Evolutionary conservation across 2,329 filamentous ascomycete genomes (phyloP).

Genomic region (Pseudogymnoascus sp.): DNA sequence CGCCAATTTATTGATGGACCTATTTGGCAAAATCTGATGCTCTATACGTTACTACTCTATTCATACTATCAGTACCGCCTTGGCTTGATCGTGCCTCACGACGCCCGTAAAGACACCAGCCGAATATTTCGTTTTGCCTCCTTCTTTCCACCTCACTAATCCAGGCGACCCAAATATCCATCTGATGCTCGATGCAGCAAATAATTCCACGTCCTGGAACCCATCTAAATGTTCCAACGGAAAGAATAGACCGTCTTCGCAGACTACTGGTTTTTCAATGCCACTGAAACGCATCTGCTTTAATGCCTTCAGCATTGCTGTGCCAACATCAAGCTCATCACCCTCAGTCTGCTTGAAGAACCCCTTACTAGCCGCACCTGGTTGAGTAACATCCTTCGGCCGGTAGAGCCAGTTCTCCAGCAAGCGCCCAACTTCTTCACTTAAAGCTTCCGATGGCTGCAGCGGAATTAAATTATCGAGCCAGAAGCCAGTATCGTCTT

Average conservation of each 20-base stretch:
- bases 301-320: background rate
- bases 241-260: background rate
- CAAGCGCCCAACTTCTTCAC: background rate
- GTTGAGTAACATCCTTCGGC: background rate
- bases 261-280: background rate
- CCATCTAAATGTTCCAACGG: background rate
- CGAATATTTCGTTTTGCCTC: background rate
- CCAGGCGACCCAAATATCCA: conserved; percentile 14
- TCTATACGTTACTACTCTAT: background rate
- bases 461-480: background rate
- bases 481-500: background rate
- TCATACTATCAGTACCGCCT: background rate
- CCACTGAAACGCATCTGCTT: conserved; percentile 4
- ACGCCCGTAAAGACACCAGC: background rate
- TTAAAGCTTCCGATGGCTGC: background rate
- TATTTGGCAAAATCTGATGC: background rate
- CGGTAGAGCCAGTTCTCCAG: background rate
- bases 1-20: background rate
- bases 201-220: conserved; percentile 12
- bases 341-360: background rate
- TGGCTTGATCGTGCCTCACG: background rate
- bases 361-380: background rate
- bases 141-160: background rate
- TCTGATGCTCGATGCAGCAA: conserved; percentile 12
- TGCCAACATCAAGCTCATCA: background rate